These are phyloP conservation scores for Suhomyces bokatorum DNA, from an alignment of 1,139 yeast genomes.

Conservation along the genomic window DNA sequence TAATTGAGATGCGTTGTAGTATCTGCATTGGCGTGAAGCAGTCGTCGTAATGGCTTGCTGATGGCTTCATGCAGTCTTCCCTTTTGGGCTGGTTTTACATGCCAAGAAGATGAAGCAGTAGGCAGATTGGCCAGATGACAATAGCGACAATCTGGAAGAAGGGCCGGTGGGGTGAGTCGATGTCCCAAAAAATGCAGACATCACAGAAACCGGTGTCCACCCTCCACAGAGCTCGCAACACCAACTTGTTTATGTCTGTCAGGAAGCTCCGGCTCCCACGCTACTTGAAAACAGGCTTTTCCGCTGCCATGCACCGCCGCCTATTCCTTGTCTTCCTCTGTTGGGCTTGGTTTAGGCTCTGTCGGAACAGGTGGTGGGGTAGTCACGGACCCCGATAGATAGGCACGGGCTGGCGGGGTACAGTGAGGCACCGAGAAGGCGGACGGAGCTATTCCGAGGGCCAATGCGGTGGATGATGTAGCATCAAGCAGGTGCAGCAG, in stretches of 20 bases:
- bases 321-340: background rate
- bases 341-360: background rate
- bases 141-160: no score
- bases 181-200: background rate
- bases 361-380: constrained; percentile 3
- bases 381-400: background rate
- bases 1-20: no score
- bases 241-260: background rate
- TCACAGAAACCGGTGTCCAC: background rate
- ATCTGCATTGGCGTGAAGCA: no score
- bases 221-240: no score
- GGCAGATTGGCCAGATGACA: no score
- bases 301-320: background rate
- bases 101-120: no score
- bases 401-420: background rate
- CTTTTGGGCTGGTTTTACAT: no score
- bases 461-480: background rate
- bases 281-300: background rate
- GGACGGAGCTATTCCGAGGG: no score
- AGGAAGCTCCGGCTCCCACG: background rate
- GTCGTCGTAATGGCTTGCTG: no score
- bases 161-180: no score
- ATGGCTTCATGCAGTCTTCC: no score
- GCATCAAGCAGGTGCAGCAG: background rate
- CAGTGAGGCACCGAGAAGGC: background rate